phyloP scores from a whole-genome alignment of 352 stramenopile genomes.

The Phytophthora capsici region DNA sequence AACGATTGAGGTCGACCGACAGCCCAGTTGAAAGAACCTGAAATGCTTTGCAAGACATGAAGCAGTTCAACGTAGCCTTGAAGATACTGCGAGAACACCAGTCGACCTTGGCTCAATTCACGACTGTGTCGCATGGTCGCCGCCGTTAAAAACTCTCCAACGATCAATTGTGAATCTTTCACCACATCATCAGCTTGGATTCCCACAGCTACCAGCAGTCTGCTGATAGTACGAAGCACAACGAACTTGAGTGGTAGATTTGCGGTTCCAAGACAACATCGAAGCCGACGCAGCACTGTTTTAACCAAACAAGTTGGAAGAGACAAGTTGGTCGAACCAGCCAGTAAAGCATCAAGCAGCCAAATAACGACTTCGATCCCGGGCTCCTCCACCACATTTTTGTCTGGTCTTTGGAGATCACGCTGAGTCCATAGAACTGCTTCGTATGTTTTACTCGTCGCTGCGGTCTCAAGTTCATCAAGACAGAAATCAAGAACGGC shows the following conservation, averaged over 20 bases:
- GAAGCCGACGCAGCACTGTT: conserved; percentile 27
- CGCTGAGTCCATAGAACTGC: conserved; percentile 83
- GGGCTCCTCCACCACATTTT: conserved; percentile 55
- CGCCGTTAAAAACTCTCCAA: conserved; percentile 53
- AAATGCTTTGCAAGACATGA: conserved; percentile 26
- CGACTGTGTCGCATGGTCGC: conserved; percentile 56
- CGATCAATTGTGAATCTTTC: conserved; percentile 12
- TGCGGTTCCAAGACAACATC: conserved; percentile 41
- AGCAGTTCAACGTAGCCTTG: conserved; percentile 74
- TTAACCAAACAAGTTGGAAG: conserved; percentile 4
- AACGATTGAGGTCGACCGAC: neutral
- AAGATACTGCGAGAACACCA: conserved; percentile 76
- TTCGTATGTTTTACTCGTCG: conserved; percentile 55
- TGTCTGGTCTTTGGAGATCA: conserved; percentile 59
- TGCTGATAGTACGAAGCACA: conserved; percentile 52
- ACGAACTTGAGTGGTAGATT: conserved; percentile 80
- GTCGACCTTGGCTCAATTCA: conserved; percentile 64
- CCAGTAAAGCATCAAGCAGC: conserved; percentile 61
- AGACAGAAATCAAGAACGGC: conserved; percentile 62
- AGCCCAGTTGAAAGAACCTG: neutral
- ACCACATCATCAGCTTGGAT: neutral
- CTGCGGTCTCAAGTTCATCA: conserved; percentile 65
- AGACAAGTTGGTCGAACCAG: neutral
- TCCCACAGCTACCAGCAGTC: conserved; percentile 34
- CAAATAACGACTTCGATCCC: conserved; percentile 80